phyloP scores from a whole-genome alignment of 2,329 filamentous ascomycete species.

The Allantophomopsis cytisporea region DNA sequence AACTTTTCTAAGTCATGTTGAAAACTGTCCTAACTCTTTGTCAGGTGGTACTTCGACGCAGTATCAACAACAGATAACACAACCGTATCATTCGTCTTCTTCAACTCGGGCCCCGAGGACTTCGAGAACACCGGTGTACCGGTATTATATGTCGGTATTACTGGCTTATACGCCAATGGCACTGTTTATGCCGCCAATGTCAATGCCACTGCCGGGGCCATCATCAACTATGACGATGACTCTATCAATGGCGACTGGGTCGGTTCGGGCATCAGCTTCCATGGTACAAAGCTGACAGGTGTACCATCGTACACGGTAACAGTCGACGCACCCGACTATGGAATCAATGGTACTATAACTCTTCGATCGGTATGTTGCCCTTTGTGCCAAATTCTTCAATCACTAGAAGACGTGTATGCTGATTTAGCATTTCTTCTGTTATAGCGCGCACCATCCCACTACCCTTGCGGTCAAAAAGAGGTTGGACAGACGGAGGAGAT shows the following conservation, averaged over 20 bases:
- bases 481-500: slow-evolving; percentile 11
- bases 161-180: neutral
- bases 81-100: slow-evolving; percentile 19
- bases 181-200: slow-evolving; percentile 3
- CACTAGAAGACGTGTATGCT: too few species aligned
- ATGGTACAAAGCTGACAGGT: too few species aligned
- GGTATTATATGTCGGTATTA: neutral
- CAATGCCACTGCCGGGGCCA: slow-evolving; percentile 1
- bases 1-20: too few species aligned
- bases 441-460: slow-evolving; percentile 11
- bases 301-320: neutral
- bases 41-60: slow-evolving; percentile 25
- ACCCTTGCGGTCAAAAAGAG: slow-evolving; percentile 11
- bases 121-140: slow-evolving; percentile 20
- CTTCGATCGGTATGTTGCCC: neutral
- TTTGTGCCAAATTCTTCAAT: too few species aligned
- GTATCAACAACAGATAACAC: slow-evolving; percentile 15
- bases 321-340: neutral
- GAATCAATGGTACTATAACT: neutral
- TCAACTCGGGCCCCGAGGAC: slow-evolving; percentile 14
- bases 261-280: too few species aligned
- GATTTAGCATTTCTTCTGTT: too few species aligned
- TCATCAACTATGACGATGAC: too few species aligned
- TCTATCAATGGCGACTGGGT: too few species aligned
- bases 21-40: slow-evolving; percentile 4